Evolutionary conservation across 306 rosid species (phyloP).

Genomic region (Pyrus bretschneideri): DNA sequence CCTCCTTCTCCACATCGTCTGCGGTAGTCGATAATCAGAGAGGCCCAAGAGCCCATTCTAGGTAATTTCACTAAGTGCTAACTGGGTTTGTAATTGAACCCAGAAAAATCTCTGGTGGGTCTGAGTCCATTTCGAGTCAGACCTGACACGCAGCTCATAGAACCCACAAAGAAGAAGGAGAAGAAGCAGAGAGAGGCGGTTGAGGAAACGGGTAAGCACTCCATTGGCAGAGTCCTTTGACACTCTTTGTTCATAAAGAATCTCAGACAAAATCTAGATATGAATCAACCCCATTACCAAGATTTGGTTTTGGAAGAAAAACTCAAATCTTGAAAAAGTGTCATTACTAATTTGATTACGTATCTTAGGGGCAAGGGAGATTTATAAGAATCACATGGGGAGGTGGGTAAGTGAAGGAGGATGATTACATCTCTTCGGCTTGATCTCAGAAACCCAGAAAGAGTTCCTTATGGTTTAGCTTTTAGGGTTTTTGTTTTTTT

Average conservation of each 20-base stretch:
- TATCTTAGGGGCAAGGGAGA: slow-evolving; percentile 6
- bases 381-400: slow-evolving; percentile 39
- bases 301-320: not conserved
- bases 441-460: too few relatives aligned
- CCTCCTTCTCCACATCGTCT: not conserved
- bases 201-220: slow-evolving; percentile 21
- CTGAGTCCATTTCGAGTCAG: too few relatives aligned
- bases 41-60: too few relatives aligned
- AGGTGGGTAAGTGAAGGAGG: slow-evolving; percentile 24
- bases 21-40: too few relatives aligned
- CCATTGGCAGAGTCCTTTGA: slow-evolving; percentile 26
- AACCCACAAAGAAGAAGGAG: too few relatives aligned
- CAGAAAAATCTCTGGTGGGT: too few relatives aligned
- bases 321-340: slow-evolving; percentile 1
- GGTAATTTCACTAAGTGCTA: too few relatives aligned
- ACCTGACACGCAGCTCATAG: too few relatives aligned
- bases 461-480: too few relatives aligned
- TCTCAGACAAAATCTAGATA: slow-evolving; percentile 18
- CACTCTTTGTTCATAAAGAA: not conserved
- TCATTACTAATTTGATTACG: slow-evolving; percentile 10
- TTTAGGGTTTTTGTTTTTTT: too few relatives aligned
- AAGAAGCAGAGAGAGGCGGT: not conserved
- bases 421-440: not conserved
- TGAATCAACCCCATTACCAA: slow-evolving; percentile 33
- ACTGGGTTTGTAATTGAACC: too few relatives aligned